phyloP scores from a whole-genome alignment of 1,139 yeast species.

The Diutina siamensis region DNA sequence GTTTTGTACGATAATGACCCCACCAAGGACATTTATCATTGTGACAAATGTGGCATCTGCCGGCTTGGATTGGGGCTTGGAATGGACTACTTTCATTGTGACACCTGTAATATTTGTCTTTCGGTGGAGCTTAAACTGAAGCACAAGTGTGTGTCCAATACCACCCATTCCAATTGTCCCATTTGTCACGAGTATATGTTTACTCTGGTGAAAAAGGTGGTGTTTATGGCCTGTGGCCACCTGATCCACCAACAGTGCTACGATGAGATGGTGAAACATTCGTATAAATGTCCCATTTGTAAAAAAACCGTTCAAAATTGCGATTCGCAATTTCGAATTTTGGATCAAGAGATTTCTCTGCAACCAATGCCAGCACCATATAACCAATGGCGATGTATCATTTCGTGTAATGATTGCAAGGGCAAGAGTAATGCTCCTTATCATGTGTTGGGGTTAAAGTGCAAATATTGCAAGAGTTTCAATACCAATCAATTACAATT shows the following conservation, averaged over 20 bases:
- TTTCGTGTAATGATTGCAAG: slow-evolving; percentile 82
- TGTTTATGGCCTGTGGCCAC: slow-evolving; percentile 91
- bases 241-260: slow-evolving; percentile 83
- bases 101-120: slow-evolving; percentile 82
- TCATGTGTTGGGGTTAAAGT: slow-evolving; percentile 79
- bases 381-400: slow-evolving; percentile 60
- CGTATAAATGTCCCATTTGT: slow-evolving; percentile 87
- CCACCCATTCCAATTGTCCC: slow-evolving; percentile 88
- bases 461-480: slow-evolving; percentile 78
- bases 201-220: slow-evolving; percentile 74
- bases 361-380: slow-evolving; percentile 78
- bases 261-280: slow-evolving; percentile 65
- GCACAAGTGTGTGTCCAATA: slow-evolving; percentile 76
- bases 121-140: slow-evolving; percentile 66
- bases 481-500: slow-evolving; percentile 67
- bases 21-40: slow-evolving; percentile 75
- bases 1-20: slow-evolving; percentile 77
- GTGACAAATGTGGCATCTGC: slow-evolving; percentile 88
- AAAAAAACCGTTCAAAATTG: slow-evolving; percentile 74
- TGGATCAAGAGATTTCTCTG: slow-evolving; percentile 70
- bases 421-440: slow-evolving; percentile 69
- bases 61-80: slow-evolving; percentile 81
- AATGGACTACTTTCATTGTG: slow-evolving; percentile 83
- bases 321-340: slow-evolving; percentile 76
- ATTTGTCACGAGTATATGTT: slow-evolving; percentile 89